Conservation (phyloP, 1,284 basidiomycete species). For the Trametes pubescens region DNA sequence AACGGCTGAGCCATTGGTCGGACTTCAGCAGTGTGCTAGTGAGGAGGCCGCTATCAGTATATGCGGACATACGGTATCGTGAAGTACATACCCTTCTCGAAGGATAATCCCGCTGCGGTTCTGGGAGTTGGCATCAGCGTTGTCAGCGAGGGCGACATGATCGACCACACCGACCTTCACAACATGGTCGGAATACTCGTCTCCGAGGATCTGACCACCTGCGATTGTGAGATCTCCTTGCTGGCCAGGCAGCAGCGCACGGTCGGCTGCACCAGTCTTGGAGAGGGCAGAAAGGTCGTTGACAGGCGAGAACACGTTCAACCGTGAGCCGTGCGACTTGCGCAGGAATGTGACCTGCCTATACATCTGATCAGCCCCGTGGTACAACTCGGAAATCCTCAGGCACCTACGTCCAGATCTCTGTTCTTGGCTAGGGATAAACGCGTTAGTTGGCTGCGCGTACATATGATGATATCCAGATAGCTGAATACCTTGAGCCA, state of each 20-base stretch:
- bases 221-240: constrained; percentile 81
- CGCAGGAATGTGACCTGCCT: constrained; percentile 90
- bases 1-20: constrained; percentile 88
- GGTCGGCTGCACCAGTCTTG: constrained; percentile 63
- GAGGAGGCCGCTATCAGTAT: constrained; percentile 12
- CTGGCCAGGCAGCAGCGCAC: constrained; percentile 66
- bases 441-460: background rate
- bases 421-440: constrained; percentile 74
- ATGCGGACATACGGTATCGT: constrained; percentile 7
- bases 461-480: background rate
- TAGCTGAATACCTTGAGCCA: constrained; percentile 79
- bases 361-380: background rate
- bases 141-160: background rate
- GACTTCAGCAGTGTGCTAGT: constrained; percentile 86
- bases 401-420: constrained; percentile 89
- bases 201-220: constrained; percentile 88
- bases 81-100: constrained; percentile 73
- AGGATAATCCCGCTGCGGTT: constrained; percentile 95
- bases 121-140: constrained; percentile 45
- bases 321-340: constrained; percentile 76
- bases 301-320: constrained; percentile 90
- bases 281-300: constrained; percentile 86
- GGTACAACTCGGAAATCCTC: background rate
- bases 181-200: constrained; percentile 94
- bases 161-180: constrained; percentile 67